These are phyloP conservation scores for Fragilaria crotonensis DNA, from an alignment of 108 stramenopile species.

Conservation along the genomic window DNA sequence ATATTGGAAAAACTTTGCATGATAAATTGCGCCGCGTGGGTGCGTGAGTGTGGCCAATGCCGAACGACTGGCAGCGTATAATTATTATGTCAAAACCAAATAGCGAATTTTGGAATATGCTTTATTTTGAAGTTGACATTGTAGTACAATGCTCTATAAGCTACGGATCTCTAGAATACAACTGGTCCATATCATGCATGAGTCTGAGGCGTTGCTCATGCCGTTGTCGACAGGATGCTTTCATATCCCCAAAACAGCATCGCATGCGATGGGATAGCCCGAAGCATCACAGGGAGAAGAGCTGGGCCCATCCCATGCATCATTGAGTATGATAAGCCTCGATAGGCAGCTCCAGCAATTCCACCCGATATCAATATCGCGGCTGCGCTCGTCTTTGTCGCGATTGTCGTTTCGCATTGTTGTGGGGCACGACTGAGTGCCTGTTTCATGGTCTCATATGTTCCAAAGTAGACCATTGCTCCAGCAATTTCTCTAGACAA, in stretches of 20 bases:
- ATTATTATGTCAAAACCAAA: too few species aligned
- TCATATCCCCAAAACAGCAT: background rate
- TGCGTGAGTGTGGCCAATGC: conserved; percentile 70
- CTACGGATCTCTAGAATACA: too few species aligned
- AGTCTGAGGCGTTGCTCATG: too few species aligned
- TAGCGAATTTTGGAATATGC: too few species aligned
- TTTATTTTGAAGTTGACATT: too few species aligned
- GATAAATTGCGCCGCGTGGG: conserved; percentile 79
- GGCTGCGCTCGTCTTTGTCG: too few species aligned
- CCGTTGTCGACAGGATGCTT: too few species aligned
- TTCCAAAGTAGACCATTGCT: background rate
- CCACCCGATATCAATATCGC: background rate
- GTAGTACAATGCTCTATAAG: too few species aligned
- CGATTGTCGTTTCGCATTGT: too few species aligned
- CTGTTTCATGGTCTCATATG: background rate
- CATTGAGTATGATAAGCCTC: too few species aligned
- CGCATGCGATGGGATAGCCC: background rate
- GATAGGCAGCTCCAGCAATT: background rate
- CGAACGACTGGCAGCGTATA: conserved; percentile 49
- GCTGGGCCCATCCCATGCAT: too few species aligned
- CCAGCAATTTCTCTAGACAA: background rate
- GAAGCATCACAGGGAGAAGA: background rate
- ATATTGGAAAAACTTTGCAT: conserved; percentile 70
- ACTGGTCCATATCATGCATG: too few species aligned
- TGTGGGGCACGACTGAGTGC: background rate